Conservation (phyloP, 1,284 basidiomycete genomes). For the Paramarasmius palmivorus region DNA sequence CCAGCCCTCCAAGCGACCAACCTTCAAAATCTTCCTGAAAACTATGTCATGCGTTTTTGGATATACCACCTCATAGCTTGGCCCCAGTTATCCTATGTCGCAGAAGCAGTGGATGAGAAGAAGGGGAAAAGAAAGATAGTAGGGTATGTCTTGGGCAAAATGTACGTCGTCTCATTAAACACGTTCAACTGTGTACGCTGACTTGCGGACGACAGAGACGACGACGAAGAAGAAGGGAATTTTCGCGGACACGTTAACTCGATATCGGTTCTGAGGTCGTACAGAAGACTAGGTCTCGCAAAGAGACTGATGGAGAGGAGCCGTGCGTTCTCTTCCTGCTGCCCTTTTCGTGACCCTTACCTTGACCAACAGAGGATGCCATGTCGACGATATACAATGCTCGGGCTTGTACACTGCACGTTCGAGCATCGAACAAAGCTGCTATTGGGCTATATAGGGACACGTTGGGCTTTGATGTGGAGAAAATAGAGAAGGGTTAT, state of each 20-base stretch:
- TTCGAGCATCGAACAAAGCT: conserved; percentile 85
- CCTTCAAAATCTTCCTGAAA: conserved; percentile 85
- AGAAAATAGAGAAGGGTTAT: conserved; percentile 78
- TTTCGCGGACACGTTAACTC: conserved; percentile 88
- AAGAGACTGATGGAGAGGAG: conserved; percentile 87
- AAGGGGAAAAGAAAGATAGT: conserved; percentile 81
- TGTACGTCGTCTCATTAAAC: conserved; percentile 51
- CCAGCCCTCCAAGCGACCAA: conserved; percentile 82
- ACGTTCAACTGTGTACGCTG: conserved; percentile 7
- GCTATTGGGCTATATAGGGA: conserved; percentile 83
- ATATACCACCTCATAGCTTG: conserved; percentile 88
- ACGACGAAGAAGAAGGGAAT: conserved; percentile 52
- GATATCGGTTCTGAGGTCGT: conserved; percentile 85
- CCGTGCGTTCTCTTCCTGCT: conserved; percentile 59
- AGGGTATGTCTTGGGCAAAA: conserved; percentile 93
- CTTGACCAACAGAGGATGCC: conserved; percentile 65
- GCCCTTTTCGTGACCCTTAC: conserved; percentile 7
- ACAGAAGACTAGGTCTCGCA: conserved; percentile 83
- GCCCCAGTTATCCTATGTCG: conserved; percentile 94
- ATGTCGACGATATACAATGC: conserved; percentile 85
- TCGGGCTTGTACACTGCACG: conserved; percentile 79
- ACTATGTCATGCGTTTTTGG: conserved; percentile 88
- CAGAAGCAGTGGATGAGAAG: conserved; percentile 59
- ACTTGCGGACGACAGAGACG: conserved; percentile 39
- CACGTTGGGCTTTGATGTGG: conserved; percentile 79